These are phyloP conservation scores for Hippophae rhamnoides DNA, from an alignment of 306 rosid species.

Conservation along the genomic window DNA sequence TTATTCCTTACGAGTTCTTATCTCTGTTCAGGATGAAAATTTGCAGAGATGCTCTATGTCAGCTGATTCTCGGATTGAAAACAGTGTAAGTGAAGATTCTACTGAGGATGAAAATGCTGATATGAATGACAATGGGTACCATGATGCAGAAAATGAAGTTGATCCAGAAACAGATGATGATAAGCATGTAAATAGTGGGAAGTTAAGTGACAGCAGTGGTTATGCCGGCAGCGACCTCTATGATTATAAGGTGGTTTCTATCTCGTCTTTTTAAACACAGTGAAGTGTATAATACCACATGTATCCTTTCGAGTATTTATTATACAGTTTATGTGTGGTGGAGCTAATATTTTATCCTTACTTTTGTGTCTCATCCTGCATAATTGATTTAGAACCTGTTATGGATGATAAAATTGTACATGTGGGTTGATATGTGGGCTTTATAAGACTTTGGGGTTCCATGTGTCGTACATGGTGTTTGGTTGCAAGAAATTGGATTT, in stretches of 20 bases:
- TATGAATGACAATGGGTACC: conserved; percentile 82
- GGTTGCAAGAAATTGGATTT: too few relatives aligned
- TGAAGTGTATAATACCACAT: too few relatives aligned
- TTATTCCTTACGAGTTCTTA: conserved; percentile 7
- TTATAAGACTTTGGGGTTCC: too few relatives aligned
- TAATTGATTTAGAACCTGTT: too few relatives aligned
- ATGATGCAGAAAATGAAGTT: conserved; percentile 89
- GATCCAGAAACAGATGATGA: conserved; percentile 93
- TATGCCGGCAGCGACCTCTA: conserved; percentile 96
- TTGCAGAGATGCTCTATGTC: conserved; percentile 88
- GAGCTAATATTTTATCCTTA: too few relatives aligned
- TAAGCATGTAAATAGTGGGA: conserved; percentile 86
- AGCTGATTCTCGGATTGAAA: conserved; percentile 85
- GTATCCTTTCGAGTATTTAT: too few relatives aligned
- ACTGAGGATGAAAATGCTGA: conserved; percentile 75
- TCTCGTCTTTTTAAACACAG: neutral
- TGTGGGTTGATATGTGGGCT: too few relatives aligned
- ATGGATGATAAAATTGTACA: too few relatives aligned
- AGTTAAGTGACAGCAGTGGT: conserved; percentile 95
- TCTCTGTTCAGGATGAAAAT: conserved; percentile 71
- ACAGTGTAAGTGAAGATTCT: conserved; percentile 84
- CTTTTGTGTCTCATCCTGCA: too few relatives aligned
- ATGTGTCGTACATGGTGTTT: too few relatives aligned
- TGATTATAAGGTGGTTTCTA: conserved; percentile 71
- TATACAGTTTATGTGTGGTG: too few relatives aligned